phyloP scores from a whole-genome alignment of 2,329 filamentous ascomycete genomes.

The Claviceps pusilla region DNA sequence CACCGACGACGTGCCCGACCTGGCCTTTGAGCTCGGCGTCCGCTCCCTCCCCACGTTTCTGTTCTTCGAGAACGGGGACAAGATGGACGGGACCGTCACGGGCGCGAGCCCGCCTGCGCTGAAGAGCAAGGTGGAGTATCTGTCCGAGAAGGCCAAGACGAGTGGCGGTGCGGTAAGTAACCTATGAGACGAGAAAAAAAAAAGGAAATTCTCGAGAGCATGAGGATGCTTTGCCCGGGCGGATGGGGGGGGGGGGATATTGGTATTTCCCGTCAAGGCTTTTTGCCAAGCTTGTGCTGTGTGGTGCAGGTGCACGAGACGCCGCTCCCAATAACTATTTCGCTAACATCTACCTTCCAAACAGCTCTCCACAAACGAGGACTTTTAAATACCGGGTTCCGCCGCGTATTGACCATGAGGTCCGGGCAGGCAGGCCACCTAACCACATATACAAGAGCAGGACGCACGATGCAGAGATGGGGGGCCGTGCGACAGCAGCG shows the following conservation, averaged over 20 bases:
- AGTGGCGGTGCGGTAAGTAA: constrained; percentile 7
- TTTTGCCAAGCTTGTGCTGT: no score
- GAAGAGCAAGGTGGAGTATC: constrained; percentile 13
- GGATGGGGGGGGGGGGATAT: no score
- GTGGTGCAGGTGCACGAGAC: no score
- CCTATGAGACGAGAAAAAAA: no score
- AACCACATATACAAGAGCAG: no score
- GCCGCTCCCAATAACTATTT: background rate
- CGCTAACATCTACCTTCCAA: background rate
- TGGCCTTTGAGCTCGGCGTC: constrained; percentile 34
- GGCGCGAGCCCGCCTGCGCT: constrained; percentile 23
- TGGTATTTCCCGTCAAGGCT: no score
- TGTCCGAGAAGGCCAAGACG: constrained; percentile 14
- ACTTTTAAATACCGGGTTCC: constrained; percentile 5
- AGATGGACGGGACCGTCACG: constrained; percentile 26
- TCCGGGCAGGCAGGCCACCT: no score
- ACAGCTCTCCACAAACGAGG: constrained; percentile 12
- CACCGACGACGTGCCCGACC: constrained; percentile 37
- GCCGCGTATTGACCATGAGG: no score
- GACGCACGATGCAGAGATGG: no score
- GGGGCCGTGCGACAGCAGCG: no score
- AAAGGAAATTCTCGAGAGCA: no score
- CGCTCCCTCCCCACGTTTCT: constrained; percentile 45
- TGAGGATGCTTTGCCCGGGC: no score
- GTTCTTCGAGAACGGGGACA: constrained; percentile 41